phyloP scores from a whole-genome alignment of 2,329 filamentous ascomycete genomes.

The Aspergillus luchuensis region DNA sequence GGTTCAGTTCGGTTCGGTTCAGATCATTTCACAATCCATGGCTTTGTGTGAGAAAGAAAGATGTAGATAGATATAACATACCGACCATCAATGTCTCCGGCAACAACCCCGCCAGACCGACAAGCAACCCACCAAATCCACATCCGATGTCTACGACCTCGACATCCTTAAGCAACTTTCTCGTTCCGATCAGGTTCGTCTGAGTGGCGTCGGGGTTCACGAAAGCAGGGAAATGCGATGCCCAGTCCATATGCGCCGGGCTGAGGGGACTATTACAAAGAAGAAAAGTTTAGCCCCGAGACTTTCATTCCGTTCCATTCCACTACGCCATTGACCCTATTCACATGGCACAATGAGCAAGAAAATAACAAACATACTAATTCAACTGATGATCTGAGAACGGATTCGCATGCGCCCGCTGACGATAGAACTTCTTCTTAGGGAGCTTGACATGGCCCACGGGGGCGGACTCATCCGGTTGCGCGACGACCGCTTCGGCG shows the following conservation, averaged over 20 bases:
- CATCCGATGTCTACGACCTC: conserved; percentile 97
- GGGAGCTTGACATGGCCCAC: conserved; percentile 63
- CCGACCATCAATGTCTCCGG: conserved; percentile 83
- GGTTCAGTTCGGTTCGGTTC: background rate
- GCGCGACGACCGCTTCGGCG: conserved; percentile 24
- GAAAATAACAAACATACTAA: conserved; percentile 65
- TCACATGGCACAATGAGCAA: background rate
- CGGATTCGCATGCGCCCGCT: conserved; percentile 94
- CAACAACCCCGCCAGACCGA: conserved; percentile 78
- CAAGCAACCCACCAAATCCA: conserved; percentile 87
- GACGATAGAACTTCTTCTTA: conserved; percentile 93
- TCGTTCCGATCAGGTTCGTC: conserved; percentile 35
- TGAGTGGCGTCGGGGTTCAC: conserved; percentile 46
- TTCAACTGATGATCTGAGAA: conserved; percentile 90
- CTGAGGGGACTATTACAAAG: conserved; percentile 64
- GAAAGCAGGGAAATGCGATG: conserved; percentile 76
- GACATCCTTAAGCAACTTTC: conserved; percentile 66
- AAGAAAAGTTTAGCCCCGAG: background rate
- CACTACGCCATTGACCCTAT: background rate
- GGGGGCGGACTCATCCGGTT: conserved; percentile 28
- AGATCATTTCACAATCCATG: background rate
- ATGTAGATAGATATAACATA: conserved; percentile 40
- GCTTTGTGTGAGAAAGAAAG: background rate
- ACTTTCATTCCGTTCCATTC: no score
- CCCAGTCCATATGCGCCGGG: conserved; percentile 90